Percentiles rank a stretch among this genome's conserved stretches.
These are phyloP conservation scores for Hygrophorus russula DNA, from an alignment of 768 basidiomycete species.

Conservation along the genomic window DNA sequence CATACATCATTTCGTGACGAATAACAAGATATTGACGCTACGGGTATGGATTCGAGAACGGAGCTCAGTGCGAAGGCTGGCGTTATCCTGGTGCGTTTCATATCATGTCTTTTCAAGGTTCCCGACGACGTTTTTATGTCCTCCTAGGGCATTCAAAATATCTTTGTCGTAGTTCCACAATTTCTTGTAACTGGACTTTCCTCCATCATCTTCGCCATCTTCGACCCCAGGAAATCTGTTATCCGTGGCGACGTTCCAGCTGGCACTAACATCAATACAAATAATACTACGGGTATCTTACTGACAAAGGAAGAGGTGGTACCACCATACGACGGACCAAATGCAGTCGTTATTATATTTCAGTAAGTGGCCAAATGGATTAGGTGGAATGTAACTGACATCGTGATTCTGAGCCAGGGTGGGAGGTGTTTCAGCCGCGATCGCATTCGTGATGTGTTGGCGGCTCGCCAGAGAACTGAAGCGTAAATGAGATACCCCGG, in stretches of 20 bases:
- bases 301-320: constrained; percentile 3
- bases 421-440: constrained; percentile 41
- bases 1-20: constrained; percentile 15
- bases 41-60: constrained; percentile 14
- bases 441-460: constrained; percentile 45
- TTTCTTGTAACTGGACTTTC: constrained; percentile 85
- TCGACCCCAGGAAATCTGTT: constrained; percentile 53
- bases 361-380: constrained; percentile 33
- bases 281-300: constrained; percentile 1
- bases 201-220: constrained; percentile 75
- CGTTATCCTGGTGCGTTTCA: constrained; percentile 59
- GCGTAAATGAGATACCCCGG: constrained; percentile 21
- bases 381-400: background rate
- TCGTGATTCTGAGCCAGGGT: constrained; percentile 23
- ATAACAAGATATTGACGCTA: constrained; percentile 16
- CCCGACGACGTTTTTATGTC: background rate
- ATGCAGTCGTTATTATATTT: constrained; percentile 76
- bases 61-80: constrained; percentile 76
- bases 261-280: constrained; percentile 1
- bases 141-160: constrained; percentile 83
- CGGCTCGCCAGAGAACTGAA: constrained; percentile 42
- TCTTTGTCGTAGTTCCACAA: constrained; percentile 90
- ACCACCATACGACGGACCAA: constrained; percentile 24
- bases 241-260: constrained; percentile 17
- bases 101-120: background rate